A percentile compares a stretch with the other conserved stretches of the same genome.
These are phyloP conservation scores for Didymella segeticola DNA, from an alignment of 2,329 filamentous ascomycete genomes.

Conservation along the genomic window DNA sequence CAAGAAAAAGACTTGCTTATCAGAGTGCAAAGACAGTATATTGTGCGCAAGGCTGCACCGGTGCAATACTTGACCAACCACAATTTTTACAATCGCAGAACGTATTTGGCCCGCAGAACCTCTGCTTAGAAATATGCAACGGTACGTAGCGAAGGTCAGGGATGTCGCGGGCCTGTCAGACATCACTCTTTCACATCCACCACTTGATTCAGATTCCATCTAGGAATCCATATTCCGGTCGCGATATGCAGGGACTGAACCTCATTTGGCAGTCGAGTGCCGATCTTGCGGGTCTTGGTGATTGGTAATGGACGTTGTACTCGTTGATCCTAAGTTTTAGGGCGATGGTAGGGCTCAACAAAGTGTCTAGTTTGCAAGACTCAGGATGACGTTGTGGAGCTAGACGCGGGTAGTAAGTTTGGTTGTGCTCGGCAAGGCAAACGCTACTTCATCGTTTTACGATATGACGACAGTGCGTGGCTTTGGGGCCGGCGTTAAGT, in stretches of 20 bases:
- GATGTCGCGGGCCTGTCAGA: conserved; percentile 14
- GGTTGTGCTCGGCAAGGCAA: not conserved
- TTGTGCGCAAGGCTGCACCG: not conserved
- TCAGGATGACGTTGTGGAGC: conserved; percentile 13
- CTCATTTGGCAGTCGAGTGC: not conserved
- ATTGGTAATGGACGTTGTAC: conserved; percentile 18
- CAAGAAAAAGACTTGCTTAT: not conserved
- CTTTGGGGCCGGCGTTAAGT: conserved; percentile 13
- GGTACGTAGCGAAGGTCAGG: not conserved
- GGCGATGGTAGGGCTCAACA: conserved; percentile 2
- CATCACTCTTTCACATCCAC: conserved; percentile 6
- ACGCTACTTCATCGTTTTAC: conserved; percentile 12
- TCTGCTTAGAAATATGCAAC: conserved; percentile 12
- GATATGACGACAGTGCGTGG: conserved; percentile 16
- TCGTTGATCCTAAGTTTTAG: not conserved
- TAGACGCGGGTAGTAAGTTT: conserved; percentile 4
- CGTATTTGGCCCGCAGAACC: not conserved
- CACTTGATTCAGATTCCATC: conserved; percentile 8
- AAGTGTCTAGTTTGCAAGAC: not conserved
- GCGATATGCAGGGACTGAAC: conserved; percentile 12
- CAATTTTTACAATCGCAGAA: not conserved
- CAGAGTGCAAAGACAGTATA: not conserved
- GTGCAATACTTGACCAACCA: not conserved
- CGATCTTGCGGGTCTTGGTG: conserved; percentile 1
- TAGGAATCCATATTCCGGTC: conserved; percentile 8